Evolutionary conservation across 257 asterid species (phyloP).

Genomic region (Nicotiana otophora): DNA sequence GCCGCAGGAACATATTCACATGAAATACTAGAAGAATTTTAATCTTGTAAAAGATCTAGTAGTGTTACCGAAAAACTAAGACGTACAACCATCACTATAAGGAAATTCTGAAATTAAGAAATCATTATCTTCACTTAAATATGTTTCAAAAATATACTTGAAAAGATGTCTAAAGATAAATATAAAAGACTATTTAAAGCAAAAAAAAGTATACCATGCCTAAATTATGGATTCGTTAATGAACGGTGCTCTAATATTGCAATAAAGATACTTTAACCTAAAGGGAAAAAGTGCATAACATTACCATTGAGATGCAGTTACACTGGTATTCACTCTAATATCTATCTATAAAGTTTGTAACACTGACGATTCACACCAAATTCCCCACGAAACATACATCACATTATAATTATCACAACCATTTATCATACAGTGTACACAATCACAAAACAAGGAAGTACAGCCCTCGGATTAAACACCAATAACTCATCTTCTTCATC

Average conservation of each 20-base stretch:
- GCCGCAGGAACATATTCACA: too few species aligned
- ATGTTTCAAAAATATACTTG: too few species aligned
- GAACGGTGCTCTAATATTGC: background rate
- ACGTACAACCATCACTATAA: too few species aligned
- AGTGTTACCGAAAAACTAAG: too few species aligned
- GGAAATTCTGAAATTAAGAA: too few species aligned
- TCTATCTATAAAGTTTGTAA: background rate
- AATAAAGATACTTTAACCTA: background rate
- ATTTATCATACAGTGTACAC: slow-evolving; percentile 45
- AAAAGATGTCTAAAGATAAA: too few species aligned
- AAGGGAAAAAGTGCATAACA: background rate
- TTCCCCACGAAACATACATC: background rate
- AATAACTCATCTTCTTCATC: slow-evolving; percentile 66
- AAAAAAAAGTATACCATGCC: too few species aligned
- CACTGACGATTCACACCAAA: background rate
- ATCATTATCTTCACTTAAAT: too few species aligned
- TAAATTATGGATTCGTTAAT: too few species aligned
- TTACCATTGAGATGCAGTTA: background rate
- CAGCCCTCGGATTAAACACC: slow-evolving; percentile 79
- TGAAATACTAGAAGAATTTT: too few species aligned
- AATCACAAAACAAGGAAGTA: slow-evolving; percentile 90
- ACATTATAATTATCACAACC: background rate
- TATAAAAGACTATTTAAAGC: too few species aligned
- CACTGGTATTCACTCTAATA: background rate
- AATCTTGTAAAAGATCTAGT: too few species aligned